These are phyloP conservation scores for Pichia sp. DNA, from an alignment of 1,139 yeast genomes.

Conservation along the genomic window DNA sequence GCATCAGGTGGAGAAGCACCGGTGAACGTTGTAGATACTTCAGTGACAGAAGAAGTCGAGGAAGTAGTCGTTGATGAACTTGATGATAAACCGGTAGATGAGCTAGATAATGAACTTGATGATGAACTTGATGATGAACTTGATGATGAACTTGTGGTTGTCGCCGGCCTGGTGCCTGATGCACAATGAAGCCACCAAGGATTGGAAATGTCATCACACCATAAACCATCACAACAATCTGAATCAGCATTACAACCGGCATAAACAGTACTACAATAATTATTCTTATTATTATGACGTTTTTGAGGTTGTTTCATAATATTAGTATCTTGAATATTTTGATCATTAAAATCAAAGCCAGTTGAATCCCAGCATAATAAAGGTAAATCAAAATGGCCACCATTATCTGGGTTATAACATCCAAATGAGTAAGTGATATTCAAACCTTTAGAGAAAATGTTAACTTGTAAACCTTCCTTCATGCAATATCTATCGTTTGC, in stretches of 20 bases:
- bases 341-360: too few species aligned
- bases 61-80: background rate
- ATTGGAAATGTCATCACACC: too few species aligned
- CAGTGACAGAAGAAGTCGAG: background rate
- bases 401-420: conserved; percentile 17
- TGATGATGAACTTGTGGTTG: background rate
- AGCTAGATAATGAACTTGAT: background rate
- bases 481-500: conserved; percentile 21
- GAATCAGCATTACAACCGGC: background rate
- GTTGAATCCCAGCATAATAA: conserved; percentile 24
- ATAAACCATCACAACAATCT: background rate
- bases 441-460: conserved; percentile 26
- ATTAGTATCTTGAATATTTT: too few species aligned
- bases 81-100: background rate
- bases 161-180: background rate
- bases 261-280: background rate
- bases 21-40: background rate
- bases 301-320: background rate
- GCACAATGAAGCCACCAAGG: background rate
- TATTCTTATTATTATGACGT: background rate
- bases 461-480: conserved; percentile 24
- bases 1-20: background rate
- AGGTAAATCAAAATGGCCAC: conserved; percentile 26
- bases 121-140: background rate
- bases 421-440: conserved; percentile 25